Evolutionary conservation across 1,139 yeast genomes (phyloP), one percentile per base, ranked within the genome.

Genomic region (Suhomyces bokatorum): DNA sequence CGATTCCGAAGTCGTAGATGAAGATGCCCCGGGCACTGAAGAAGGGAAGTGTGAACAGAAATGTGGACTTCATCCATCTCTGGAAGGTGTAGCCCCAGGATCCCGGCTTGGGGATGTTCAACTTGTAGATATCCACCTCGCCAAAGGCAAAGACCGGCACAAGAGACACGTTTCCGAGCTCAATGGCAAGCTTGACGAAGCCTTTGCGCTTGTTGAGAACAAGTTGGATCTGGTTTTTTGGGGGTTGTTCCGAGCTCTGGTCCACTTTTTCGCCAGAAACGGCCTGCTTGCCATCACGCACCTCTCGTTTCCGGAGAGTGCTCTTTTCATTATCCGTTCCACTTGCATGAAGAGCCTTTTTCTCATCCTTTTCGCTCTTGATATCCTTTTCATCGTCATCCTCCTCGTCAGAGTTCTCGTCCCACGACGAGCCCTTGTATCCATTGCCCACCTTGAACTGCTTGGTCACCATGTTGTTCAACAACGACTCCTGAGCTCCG

Each of bases 141-240:
- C 99, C 99, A 70, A 93, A 93, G 20, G 90, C 95, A 63, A 87
- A 83, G 3, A 87, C 81, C 0, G 99, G 99, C 1, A 93, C 98
- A 14, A 93, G 64, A 26, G 80, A 75, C 0, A 89, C 83, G 55
- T 87, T 85, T 0, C 95, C 95, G 17, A 83, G 71, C 56, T 85
- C 85, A 49, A 93, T 72, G 0, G 98, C 99, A 36, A 93, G 63
- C 57, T 87, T 89, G 35, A 93, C 83, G 64, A 93, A 93, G 0
- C 99, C 99, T 57, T 85, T 87, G 32, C 99, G 77, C 55, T 83
- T 86, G 40, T 82, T 75, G 34, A 95, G 67, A 1, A 93, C 88
- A 43, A 95, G 67, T 43, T 59, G 60, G 41, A 70, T 70, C 50
- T 66, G 66, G 33, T 62, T 56, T 35, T 47, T 41, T 15, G 37